Base-by-base conservation (phyloP, 2,329 filamentous ascomycete genomes). In the Ophiostoma sp. region DNA sequence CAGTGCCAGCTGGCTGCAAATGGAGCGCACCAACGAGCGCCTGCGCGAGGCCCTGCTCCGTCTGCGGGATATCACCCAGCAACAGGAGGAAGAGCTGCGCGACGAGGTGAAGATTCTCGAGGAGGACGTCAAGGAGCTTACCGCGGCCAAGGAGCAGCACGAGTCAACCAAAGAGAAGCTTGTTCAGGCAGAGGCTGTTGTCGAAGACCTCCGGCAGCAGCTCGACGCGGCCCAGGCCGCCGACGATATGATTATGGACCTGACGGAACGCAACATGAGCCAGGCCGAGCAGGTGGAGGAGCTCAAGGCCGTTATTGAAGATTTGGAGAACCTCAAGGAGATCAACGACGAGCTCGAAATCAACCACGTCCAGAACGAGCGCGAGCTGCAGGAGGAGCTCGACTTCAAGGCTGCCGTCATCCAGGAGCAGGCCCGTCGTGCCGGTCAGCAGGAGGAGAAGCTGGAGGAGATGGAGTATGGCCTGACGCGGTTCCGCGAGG, bases 331-430 rank as follows among this genome's bases (percentile, higher is more conserved):
- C 74, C 84, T 98, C 71, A 95, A 94, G 80, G 95, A 99, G 80
- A 90, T 98, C 77, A 97, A 94, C 78, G 95, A 98, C 78, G 96
- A 99, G 82, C 89, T 99, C 3, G 95, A 98, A 80, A 89, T 93
- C 78, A 97, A 97, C 79, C 95, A 98, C 79, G 89, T 96, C 3
- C 94, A 98, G 79, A 93, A 94, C 48, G 93, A 97, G 80, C 97
- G 95, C 81, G 95, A 98, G 80, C 89, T 99, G 82, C 94, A 97
- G 80, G 93, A 97, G 78, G 95, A 98, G 78, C 89, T 98, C 72
- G 95, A 98, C 80, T 92, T 94, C 82, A 93, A 93, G 80, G 95
- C 98, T 76, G 89, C 87, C 72, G 84, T 97, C 74, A 92, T 98
- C 76, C 87, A 89, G n/a, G 95, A 98, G 79, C 92, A 97, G 78